Evolutionary conservation across 805 yeast genomes (phyloP), one percentile per base, ranked within the genome.

Genomic region (Schwanniomyces sp.): DNA sequence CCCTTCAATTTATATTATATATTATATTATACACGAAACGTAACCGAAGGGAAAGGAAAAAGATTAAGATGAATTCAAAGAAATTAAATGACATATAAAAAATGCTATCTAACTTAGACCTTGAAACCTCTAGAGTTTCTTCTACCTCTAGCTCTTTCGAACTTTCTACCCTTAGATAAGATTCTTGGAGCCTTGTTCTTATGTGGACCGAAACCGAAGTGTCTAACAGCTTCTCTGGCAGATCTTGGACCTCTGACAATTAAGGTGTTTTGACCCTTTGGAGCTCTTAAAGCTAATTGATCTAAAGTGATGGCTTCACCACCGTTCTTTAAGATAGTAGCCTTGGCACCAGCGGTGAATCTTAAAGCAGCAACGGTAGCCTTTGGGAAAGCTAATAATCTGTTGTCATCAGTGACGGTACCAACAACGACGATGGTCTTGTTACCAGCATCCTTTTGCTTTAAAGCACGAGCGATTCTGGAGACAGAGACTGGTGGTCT

Each of bases 81-180:
- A 28, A 30, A 38, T 18, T 28, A 46, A 44, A 37, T 37, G 21
- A 25, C 41, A 39, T n/a, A 39, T 39, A 39, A 18, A 37, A 11
- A n/a, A 41, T 28, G 40, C 38, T 40, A 43, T 34, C 48, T 49
- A 53, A 56, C 63, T 90, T 92, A 94, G 81, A 94, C 99, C 88
- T 94, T 94, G 99, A 94, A 94, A 84, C 96, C 99, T 86, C 95
- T 91, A 64, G 98, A 91, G 78, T 83, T 86, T 84, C 99, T 86
- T 80, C 87, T 95, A 86, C 99, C 99, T 89, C 99, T 94, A 71
- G 97, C 99, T 81, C 94, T 91, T 86, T 94, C 99, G 86, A 94
- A 94, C 84, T 94, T 94, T 87, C 98, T 94, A 78, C 99, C 99
- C 78, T 82, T 91, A 58, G 98, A 92, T 72, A 79, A 69, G 78